phyloP scores from a whole-genome alignment of 78 protist species.

The Acrasis kona region DNA sequence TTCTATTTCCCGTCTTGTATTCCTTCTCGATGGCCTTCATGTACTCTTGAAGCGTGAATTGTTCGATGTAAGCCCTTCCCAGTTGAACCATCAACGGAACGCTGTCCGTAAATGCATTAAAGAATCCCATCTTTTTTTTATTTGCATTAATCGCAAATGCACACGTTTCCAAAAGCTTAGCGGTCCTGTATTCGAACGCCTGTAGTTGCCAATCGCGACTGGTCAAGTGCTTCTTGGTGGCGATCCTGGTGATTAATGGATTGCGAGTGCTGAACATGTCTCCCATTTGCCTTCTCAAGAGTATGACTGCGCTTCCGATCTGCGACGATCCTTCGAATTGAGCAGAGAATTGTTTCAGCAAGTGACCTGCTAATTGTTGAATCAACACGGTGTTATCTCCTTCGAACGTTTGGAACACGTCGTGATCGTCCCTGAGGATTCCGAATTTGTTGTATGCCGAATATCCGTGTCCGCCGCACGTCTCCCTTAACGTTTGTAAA shows the following conservation, averaged over 20 bases:
- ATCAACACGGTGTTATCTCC: not conserved
- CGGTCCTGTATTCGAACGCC: not conserved
- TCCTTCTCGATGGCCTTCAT: not conserved
- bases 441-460: not conserved
- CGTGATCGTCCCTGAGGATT: not conserved
- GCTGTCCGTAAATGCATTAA: not conserved
- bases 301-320: not conserved
- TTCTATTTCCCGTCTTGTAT: not conserved
- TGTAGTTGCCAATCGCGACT: not conserved
- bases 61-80: not conserved
- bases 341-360: conserved; percentile 5
- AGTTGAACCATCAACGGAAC: not conserved
- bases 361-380: not conserved
- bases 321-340: not conserved
- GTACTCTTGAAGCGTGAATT: not conserved
- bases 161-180: not conserved
- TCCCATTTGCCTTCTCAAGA: not conserved
- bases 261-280: not conserved
- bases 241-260: too few relatives aligned
- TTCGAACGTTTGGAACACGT: not conserved
- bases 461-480: not conserved
- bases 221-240: too few relatives aligned
- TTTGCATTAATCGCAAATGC: not conserved
- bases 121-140: not conserved
- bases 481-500: not conserved